phyloP scores from a whole-genome alignment of 257 asterid genomes.

The Jasminum sambac region DNA sequence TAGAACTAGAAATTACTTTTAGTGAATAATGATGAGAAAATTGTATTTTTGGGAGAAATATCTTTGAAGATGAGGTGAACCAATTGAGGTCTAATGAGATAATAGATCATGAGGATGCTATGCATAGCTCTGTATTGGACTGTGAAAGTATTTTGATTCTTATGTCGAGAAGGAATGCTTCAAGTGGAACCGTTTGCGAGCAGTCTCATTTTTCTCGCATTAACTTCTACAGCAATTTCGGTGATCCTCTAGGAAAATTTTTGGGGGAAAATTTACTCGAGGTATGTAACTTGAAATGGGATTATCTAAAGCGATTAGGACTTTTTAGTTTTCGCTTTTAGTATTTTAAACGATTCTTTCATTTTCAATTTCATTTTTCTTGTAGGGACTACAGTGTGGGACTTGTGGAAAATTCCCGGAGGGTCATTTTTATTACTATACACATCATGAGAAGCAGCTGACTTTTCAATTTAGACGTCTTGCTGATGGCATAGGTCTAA shows the following conservation, averaged over 20 bases:
- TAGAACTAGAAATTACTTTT: conserved; percentile 25
- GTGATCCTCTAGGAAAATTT: conserved; percentile 82
- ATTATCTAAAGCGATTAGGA: neutral
- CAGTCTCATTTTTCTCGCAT: conserved; percentile 82
- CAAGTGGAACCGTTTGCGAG: conserved; percentile 73
- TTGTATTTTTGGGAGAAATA: conserved; percentile 33
- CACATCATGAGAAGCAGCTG: conserved; percentile 87
- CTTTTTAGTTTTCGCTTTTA: too few relatives aligned
- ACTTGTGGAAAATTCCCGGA: conserved; percentile 69
- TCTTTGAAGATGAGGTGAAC: conserved; percentile 57
- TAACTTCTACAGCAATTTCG: conserved; percentile 82
- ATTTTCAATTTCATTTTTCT: conserved; percentile 17
- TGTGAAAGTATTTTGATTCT: conserved; percentile 87
- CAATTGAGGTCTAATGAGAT: too few relatives aligned
- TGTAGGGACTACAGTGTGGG: conserved; percentile 77
- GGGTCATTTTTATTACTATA: conserved; percentile 72
- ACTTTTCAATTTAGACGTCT: conserved; percentile 73
- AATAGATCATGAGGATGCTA: too few relatives aligned
- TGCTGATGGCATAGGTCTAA: conserved; percentile 48
- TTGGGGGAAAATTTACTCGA: conserved; percentile 76
- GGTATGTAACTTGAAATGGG: conserved; percentile 31
- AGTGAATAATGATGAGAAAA: conserved; percentile 30
- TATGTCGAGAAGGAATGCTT: conserved; percentile 80
- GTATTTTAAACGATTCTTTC: neutral
- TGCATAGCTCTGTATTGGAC: conserved; percentile 72